A percentile compares a stretch with the other conserved stretches of the same genome.
Conservation (phyloP, 2,329 filamentous ascomycete species). For the Achaetomium macrosporum region DNA sequence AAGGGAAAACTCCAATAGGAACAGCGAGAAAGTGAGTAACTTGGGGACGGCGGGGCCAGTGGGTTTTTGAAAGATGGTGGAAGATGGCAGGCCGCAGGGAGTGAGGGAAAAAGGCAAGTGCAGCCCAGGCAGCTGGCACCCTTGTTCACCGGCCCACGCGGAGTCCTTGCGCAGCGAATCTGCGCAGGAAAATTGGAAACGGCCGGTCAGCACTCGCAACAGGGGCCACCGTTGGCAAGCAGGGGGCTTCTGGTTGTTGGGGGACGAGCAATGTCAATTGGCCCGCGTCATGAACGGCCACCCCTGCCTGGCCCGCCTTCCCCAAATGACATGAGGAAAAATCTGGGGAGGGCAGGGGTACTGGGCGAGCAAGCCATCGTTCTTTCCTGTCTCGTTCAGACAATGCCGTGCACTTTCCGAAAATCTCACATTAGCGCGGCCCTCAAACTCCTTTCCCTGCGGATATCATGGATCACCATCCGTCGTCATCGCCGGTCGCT, state of each 20-base stretch:
- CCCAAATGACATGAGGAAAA: constrained; percentile 15
- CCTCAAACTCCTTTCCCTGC: too few relatives aligned
- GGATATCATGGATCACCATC: too few relatives aligned
- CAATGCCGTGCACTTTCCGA: too few relatives aligned
- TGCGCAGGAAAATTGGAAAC: constrained; percentile 22
- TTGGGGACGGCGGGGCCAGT: constrained; percentile 18
- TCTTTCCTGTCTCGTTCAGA: not conserved
- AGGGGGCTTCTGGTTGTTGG: constrained; percentile 9
- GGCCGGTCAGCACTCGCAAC: constrained; percentile 14
- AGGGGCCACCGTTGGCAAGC: constrained; percentile 5
- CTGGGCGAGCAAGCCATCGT: not conserved
- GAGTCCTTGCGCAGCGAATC: constrained; percentile 5
- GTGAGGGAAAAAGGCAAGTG: constrained; percentile 20
- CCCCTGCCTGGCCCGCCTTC: constrained; percentile 10
- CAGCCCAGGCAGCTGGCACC: constrained; percentile 7
- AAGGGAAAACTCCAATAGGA: constrained; percentile 5
- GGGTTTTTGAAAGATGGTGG: constrained; percentile 14
- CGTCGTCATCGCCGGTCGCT: too few relatives aligned
- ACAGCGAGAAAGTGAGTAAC: constrained; percentile 4
- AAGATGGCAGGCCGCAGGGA: constrained; percentile 11
- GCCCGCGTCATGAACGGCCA: not conserved
- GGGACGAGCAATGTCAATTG: constrained; percentile 13
- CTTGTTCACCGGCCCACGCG: constrained; percentile 1
- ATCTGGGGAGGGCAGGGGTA: constrained; percentile 23
- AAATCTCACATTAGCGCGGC: too few relatives aligned